phyloP scores from a whole-genome alignment of 441 rosid species.

The Erodium trifolium region DNA sequence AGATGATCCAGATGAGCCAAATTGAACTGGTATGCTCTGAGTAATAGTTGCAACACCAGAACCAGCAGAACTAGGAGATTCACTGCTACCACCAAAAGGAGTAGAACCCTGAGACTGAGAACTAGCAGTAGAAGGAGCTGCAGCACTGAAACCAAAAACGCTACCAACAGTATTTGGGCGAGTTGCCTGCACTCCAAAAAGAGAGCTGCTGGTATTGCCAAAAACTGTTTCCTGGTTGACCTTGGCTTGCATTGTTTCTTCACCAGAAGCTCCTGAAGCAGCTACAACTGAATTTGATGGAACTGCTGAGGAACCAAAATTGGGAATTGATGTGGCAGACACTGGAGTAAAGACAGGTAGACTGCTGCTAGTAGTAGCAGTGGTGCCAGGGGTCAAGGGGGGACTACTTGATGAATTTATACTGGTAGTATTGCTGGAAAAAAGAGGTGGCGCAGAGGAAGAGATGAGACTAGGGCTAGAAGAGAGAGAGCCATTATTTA shows the following conservation, averaged over 20 bases:
- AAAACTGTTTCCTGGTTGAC: slow-evolving; percentile 25
- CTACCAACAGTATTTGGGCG: slow-evolving; percentile 27
- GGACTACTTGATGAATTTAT: background rate
- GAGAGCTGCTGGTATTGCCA: slow-evolving; percentile 25
- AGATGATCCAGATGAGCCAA: slow-evolving; percentile 14
- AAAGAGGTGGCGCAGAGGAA: slow-evolving; percentile 21
- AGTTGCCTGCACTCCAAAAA: slow-evolving; percentile 23
- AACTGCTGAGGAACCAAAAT: slow-evolving; percentile 34
- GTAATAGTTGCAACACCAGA: slow-evolving; percentile 37
- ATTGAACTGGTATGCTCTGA: slow-evolving; percentile 43
- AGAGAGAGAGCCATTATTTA: slow-evolving; percentile 38
- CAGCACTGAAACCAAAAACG: slow-evolving; percentile 37
- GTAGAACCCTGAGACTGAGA: slow-evolving; percentile 38
- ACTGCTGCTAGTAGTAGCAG: slow-evolving; percentile 16
- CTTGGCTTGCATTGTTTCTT: slow-evolving; percentile 33
- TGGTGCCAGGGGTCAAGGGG: slow-evolving; percentile 19
- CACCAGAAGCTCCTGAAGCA: slow-evolving; percentile 24
- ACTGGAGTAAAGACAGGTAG: slow-evolving; percentile 18
- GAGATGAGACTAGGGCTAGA: slow-evolving; percentile 28
- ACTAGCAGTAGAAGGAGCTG: slow-evolving; percentile 28
- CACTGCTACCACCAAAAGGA: slow-evolving; percentile 29
- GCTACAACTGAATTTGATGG: slow-evolving; percentile 29
- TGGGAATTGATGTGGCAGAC: slow-evolving; percentile 29
- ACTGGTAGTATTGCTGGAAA: slow-evolving; percentile 23
- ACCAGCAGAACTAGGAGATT: slow-evolving; percentile 27